Evolutionary conservation across 73 alveolate genomes (phyloP), one percentile per base, ranked within the genome.

Genomic region (Paramecium sonneborni): DNA sequence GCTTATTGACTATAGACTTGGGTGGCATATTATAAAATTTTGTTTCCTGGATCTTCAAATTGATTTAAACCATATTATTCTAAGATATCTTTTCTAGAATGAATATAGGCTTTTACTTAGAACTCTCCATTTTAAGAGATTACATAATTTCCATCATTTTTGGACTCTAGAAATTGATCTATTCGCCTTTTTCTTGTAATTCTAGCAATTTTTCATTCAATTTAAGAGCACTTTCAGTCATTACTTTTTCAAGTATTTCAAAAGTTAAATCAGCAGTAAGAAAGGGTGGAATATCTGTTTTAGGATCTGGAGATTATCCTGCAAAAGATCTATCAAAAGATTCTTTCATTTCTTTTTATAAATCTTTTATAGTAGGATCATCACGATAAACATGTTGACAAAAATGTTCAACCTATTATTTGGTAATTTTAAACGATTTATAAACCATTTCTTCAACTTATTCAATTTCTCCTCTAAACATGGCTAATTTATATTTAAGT

Each of bases 401-500:
- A 79, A 18, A 39, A 44, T 79, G 69, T 28, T 39, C 37, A 0
- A 79, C 21, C 24, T 79, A 23, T 8, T 46, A 10, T 14, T 44
- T 38, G 18, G 44, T 79, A 1, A 46, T 44, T 37, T 28, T 39
- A 44, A 43, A 79, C 18, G n/a, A 24, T 11, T 1, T 9, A 79
- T 79, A 79, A 21, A 79, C 90, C 69, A 24, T 24, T 3, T 39
- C 69, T 79, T 79, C 90, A n/a, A 79, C 74, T 32, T 32, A 20
- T 30, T 79, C 90, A 20, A 79, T 79, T 79, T 79, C 90, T 23
- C 90, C 90, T 79, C 90, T 79, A 23, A 79, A 79, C 90, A 79
- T 79, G 0, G 90, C 90, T 79, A 79, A 24, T 39, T 38, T 3
- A 32, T 4, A 26, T 32, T 72, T 11, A 74, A 52, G 30, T 74